Evolutionary conservation across 192 early-diverging fungal species (phyloP), one percentile per base, ranked within the genome.

Genomic region (Blastocladiella britannica): DNA sequence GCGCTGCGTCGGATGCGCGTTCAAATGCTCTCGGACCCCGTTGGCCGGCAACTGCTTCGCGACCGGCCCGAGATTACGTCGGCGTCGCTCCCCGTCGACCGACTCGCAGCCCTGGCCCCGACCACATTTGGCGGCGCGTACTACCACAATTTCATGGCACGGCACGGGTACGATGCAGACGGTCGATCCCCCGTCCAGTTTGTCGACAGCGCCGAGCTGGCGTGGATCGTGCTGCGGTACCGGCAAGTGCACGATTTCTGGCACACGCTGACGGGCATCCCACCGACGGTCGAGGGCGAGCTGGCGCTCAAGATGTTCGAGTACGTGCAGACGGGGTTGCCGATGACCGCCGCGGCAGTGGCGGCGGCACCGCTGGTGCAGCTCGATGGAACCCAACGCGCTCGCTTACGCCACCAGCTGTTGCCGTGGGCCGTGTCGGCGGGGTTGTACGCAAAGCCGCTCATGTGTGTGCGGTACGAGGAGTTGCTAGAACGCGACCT

Each of bases 271-370:
- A 84, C 87, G 25, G 91, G 87, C 47, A 61, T 96, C 28, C 67
- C 78, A 20, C 76, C 85, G 1, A 81, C 82, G 3, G 84, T 93
- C 5, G 85, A 89, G 61, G 88, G 82, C 29, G 94, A 97, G 74
- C 71, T 95, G 55, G 90, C 84, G 5, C 73, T 97, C 31, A 97
- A 97, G 73, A 87, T 86, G 80, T 88, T 94, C 63, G 94, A 97
- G 67, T 81, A 84, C 68, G 75, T 74, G 9, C 94, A 97, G 63
- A 91, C 84, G 1, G 88, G 87, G 2, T 63, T 97, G 54, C 94
- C 94, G 12, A 82, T 97, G 65, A 81, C 86, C 0, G 67, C 83
- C 65, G 64, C 93, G n/a, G 76, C 81, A 15, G 84, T 83, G n/a
- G 56, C 86, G 5, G 73, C 88, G 66, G 94, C 89, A 0, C 90